Base-by-base conservation (phyloP, 371 early-diverging fungal species). In the Basidiobolus meristosporus region DNA sequence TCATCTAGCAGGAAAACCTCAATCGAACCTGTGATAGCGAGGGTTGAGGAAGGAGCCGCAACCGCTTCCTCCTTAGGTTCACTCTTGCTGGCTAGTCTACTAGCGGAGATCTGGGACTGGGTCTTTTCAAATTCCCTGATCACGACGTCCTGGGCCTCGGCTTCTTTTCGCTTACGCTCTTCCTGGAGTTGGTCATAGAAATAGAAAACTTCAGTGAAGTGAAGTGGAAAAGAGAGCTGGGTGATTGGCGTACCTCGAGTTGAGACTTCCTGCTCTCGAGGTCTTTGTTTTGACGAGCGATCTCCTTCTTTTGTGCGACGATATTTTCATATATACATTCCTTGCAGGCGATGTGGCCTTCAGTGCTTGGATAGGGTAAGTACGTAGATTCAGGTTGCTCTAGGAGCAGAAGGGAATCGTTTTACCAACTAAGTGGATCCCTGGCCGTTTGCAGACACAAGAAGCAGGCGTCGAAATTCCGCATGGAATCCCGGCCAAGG, bases 281-380 rank as follows among this genome's bases (percentile, higher is more conserved):
- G 3, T 60, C 60, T 22, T 59, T 60, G 18, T 77, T 38, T 37
- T 75, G 70, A 18, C 76, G 60, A 37, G 60, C 55, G 19, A 87
- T 83, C 22, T 72, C 72, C 46, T 76, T 68, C 50, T 84, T 92
- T 51, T 96, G 97, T 10, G 77, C 60, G 16, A 92, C 53, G 16
- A 93, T 81, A 46, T 69, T 77, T 48, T 85, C 79, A 49, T 77
- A 76, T 43, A 85, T 74, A 57, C 97, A 96, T 47, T 92, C 93
- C 40, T 70, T 73, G 54, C 91, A 91, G 0, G 79, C 68, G 10
- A 89, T 48, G 54, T 91, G 91, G 0, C 91, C 91, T 35, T 74
- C 52, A 2, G 67, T 36, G 36, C 72, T 63, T 36, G 17, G 6
- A 21, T 26, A 15, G 16, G 12, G 17, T n/a, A 3, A 47, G n/a